Conservation (phyloP, 371 early-diverging fungal species). For the Mucor indicus region DNA sequence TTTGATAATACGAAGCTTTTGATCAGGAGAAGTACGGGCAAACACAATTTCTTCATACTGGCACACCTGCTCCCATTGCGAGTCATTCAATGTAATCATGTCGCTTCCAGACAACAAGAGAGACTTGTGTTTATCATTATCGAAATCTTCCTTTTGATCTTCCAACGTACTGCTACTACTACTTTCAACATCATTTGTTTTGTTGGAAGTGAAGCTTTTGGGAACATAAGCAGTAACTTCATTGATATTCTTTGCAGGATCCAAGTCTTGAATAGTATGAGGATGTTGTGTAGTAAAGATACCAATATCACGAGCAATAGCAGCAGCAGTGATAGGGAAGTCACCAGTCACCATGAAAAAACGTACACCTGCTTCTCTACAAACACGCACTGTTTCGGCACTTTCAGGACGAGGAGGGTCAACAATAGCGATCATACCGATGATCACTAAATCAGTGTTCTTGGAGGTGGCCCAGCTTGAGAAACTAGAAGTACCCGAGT, state of each 20-base stretch:
- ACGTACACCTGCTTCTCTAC: conserved; percentile 67
- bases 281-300: conserved; percentile 50
- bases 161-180: not conserved
- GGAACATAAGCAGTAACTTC: conserved; percentile 12
- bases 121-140: conserved; percentile 7
- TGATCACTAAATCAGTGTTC: conserved; percentile 40
- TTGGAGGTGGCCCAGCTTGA: conserved; percentile 22
- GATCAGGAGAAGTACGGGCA: conserved; percentile 83
- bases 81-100: conserved; percentile 43
- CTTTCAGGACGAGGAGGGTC: conserved; percentile 76
- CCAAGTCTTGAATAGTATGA: conserved; percentile 35
- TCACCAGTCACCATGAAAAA: conserved; percentile 82
- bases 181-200: conserved; percentile 1
- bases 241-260: conserved; percentile 15
- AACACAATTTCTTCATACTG: conserved; percentile 77
- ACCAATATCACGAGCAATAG: conserved; percentile 68
- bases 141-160: not conserved
- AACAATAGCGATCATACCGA: conserved; percentile 68
- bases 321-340: conserved; percentile 66
- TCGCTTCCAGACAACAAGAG: conserved; percentile 57
- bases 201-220: not conserved
- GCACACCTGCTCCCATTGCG: conserved; percentile 59
- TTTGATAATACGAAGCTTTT: conserved; percentile 78
- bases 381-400: conserved; percentile 48
- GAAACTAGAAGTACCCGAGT: conserved; percentile 21